phyloP scores from a whole-genome alignment of 1,139 yeast genomes.

The Suhomyces wounanorum region DNA sequence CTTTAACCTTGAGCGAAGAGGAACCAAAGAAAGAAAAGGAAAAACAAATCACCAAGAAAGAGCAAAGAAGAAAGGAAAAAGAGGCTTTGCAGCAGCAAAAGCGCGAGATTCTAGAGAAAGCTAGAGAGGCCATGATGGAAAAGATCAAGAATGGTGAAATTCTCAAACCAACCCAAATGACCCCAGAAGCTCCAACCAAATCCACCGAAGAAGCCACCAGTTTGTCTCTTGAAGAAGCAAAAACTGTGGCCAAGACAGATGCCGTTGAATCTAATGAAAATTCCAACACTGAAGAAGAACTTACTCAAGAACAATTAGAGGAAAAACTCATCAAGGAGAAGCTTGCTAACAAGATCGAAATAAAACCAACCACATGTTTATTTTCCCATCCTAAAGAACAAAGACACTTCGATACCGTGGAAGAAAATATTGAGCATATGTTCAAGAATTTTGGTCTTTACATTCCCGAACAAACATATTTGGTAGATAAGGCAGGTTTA shows the following conservation, averaged over 20 bases:
- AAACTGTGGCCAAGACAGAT: constrained; percentile 14
- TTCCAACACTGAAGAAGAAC: constrained; percentile 26
- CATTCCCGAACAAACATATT: constrained; percentile 76
- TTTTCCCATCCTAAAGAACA: constrained; percentile 63
- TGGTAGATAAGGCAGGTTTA: constrained; percentile 71
- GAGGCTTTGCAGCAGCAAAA: constrained; percentile 66
- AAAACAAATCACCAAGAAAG: constrained; percentile 57
- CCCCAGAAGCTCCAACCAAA: neutral
- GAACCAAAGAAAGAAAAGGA: constrained; percentile 22
- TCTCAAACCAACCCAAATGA: constrained; percentile 15
- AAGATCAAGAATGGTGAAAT: constrained; percentile 30
- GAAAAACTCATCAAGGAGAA: constrained; percentile 59
- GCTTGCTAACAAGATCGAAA: constrained; percentile 60
- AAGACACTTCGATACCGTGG: constrained; percentile 37
- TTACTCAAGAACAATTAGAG: constrained; percentile 45
- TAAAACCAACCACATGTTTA: constrained; percentile 74
- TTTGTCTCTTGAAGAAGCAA: constrained; percentile 10
- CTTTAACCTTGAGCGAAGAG: constrained; percentile 25
- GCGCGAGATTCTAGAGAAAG: constrained; percentile 59
- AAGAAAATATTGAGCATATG: constrained; percentile 77
- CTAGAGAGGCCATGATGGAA: constrained; percentile 55
- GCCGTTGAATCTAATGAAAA: constrained; percentile 16
- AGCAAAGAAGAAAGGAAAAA: constrained; percentile 61
- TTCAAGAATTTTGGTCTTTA: constrained; percentile 76
- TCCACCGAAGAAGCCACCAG: constrained; percentile 11